These are phyloP conservation scores for Santalum album DNA, from an alignment of 164 flowering plant species.

Conservation along the genomic window DNA sequence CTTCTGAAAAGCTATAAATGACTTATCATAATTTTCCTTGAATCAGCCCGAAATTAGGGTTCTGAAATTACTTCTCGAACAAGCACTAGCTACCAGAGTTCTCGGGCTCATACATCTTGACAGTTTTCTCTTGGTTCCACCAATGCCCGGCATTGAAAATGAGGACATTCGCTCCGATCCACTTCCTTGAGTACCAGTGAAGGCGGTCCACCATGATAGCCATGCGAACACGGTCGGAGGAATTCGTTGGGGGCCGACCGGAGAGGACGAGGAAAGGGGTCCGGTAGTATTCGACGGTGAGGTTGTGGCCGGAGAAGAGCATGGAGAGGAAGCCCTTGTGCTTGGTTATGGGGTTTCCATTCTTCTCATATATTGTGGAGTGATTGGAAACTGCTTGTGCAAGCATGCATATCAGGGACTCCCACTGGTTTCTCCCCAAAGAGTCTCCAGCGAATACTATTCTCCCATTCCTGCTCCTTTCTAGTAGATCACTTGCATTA, in stretches of 20 bases:
- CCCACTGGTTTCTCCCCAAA: slow-evolving; percentile 93
- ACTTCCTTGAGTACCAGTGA: slow-evolving; percentile 44
- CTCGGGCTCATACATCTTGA: slow-evolving; percentile 39
- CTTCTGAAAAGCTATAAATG: too few species aligned
- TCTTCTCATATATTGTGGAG: slow-evolving; percentile 53
- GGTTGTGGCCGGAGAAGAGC: slow-evolving; percentile 55
- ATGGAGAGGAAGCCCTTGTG: slow-evolving; percentile 77
- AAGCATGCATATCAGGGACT: slow-evolving; percentile 86
- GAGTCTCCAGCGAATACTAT: slow-evolving; percentile 86
- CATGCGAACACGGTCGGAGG: slow-evolving; percentile 24
- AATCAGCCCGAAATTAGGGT: too few species aligned
- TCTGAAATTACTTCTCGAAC: too few species aligned
- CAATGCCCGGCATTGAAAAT: slow-evolving; percentile 86
- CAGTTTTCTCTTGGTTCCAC: slow-evolving; percentile 69
- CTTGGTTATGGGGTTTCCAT: slow-evolving; percentile 68
- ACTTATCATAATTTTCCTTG: too few species aligned
- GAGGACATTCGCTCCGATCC: slow-evolving; percentile 68
- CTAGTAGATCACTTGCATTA: slow-evolving; percentile 55
- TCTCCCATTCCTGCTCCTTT: slow-evolving; percentile 52
- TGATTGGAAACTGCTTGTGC: slow-evolving; percentile 50
- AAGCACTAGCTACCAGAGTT: too few species aligned
- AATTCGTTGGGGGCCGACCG: slow-evolving; percentile 44
- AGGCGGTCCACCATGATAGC: slow-evolving; percentile 50
- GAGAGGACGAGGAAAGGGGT: slow-evolving; percentile 53
- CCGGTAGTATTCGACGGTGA: slow-evolving; percentile 71